Percentiles rank a stretch among this genome's conserved stretches.
Conservation (phyloP, 2,329 filamentous ascomycete species). For the Aspergillus quadrilineatus region DNA sequence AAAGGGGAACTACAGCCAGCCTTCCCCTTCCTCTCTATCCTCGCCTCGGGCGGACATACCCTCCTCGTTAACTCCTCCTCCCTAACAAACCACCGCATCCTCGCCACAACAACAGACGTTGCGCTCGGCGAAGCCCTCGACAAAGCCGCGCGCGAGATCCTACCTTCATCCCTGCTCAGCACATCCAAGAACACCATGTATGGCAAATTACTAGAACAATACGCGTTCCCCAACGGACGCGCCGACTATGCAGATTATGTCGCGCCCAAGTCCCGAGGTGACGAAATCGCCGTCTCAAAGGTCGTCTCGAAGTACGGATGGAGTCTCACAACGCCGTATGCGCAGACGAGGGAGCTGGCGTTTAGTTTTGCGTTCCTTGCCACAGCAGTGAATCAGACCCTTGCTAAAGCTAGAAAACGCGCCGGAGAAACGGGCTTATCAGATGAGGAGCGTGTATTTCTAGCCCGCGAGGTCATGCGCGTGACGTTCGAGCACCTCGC, state of each 20-base stretch:
- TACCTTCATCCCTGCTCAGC: conserved; percentile 62
- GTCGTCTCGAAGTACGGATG: conserved; percentile 60
- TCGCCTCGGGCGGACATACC: conserved; percentile 91
- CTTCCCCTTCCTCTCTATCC: conserved; percentile 84
- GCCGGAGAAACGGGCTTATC: conserved; percentile 41
- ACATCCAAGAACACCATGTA: conserved; percentile 69
- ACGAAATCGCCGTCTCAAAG: conserved; percentile 53
- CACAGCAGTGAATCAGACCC: conserved; percentile 62
- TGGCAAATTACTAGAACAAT: conserved; percentile 73
- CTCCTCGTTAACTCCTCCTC: conserved; percentile 73
- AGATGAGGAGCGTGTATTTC: conserved; percentile 61
- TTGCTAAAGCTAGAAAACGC: conserved; percentile 37
- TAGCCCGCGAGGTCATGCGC: conserved; percentile 74
- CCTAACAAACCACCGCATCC: conserved; percentile 67
- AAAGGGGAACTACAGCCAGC: conserved; percentile 43
- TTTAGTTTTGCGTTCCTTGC: conserved; percentile 76
- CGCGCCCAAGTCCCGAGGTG: conserved; percentile 57
- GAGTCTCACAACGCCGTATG: conserved; percentile 67
- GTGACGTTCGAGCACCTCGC: conserved; percentile 85
- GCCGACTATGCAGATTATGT: conserved; percentile 51
- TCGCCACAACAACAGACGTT: conserved; percentile 73
- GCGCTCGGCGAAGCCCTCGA: conserved; percentile 90
- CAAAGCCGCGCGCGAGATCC: conserved; percentile 74
- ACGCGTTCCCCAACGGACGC: conserved; percentile 63
- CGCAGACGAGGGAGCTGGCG: conserved; percentile 56